Percentiles rank a stretch among this genome's conserved stretches.
phyloP scores from a whole-genome alignment of 2,329 filamentous ascomycete genomes.

The Botrytis fragariae region DNA sequence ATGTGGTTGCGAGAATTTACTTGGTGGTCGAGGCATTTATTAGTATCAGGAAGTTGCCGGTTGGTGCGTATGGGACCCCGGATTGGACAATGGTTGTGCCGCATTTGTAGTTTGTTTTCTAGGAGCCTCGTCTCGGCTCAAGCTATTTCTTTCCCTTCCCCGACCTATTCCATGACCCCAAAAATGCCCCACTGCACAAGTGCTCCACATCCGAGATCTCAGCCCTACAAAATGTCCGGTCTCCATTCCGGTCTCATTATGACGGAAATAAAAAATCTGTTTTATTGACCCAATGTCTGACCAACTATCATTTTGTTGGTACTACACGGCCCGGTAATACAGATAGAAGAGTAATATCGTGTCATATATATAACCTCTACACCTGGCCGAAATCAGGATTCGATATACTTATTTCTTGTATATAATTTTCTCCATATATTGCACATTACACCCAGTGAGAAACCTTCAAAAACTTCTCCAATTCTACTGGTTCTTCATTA shows the following conservation, averaged over 20 bases:
- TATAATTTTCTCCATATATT: background rate
- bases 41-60: conserved; percentile 9
- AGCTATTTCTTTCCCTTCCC: no score
- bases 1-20: conserved; percentile 9
- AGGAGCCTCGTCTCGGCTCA: background rate
- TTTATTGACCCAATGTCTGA: background rate
- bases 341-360: background rate
- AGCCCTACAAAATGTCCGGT: background rate
- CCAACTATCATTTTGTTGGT: background rate
- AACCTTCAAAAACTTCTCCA: background rate
- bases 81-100: conserved; percentile 5
- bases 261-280: background rate
- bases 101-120: background rate
- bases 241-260: background rate
- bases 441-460: background rate
- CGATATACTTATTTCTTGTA: background rate
- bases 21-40: conserved; percentile 12
- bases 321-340: background rate
- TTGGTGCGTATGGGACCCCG: background rate
- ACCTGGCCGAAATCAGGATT: background rate
- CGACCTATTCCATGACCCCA: background rate
- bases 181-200: background rate
- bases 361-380: background rate
- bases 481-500: background rate
- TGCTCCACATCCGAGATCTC: background rate